Evolutionary conservation across 2,329 filamentous ascomycete species (phyloP).

Genomic region (Fusarium chlamydosporum): DNA sequence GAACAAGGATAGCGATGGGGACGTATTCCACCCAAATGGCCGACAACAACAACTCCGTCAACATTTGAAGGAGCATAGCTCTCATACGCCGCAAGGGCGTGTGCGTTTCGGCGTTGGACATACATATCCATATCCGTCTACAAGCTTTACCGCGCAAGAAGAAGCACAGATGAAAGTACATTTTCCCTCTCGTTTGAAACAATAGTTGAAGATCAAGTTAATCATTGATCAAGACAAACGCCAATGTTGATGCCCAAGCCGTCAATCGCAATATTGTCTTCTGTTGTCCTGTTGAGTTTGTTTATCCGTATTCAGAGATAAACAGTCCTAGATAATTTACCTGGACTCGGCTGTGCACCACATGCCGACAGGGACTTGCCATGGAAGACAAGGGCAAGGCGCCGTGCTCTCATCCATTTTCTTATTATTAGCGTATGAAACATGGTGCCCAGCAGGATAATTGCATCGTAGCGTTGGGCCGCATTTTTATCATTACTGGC

Average conservation of each 20-base stretch:
- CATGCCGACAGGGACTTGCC: conserved; percentile 45
- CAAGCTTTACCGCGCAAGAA: conserved; percentile 26
- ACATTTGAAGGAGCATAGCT: conserved; percentile 36
- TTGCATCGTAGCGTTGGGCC: conserved; percentile 48
- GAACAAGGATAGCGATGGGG: conserved; percentile 47
- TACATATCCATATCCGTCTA: conserved; percentile 27
- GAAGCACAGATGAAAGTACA: conserved; percentile 11
- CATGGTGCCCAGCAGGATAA: conserved; percentile 48
- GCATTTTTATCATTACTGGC: conserved; percentile 48
- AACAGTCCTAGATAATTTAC: conserved; percentile 47
- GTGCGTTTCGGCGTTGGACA: conserved; percentile 35
- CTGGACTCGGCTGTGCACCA: conserved; percentile 44
- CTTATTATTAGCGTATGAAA: conserved; percentile 50
- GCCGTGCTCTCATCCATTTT: conserved; percentile 35
- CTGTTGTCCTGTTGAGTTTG: conserved; percentile 25
- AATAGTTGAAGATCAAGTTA: conserved; percentile 18
- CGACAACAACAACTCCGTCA: conserved; percentile 42
- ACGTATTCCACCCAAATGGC: conserved; percentile 40
- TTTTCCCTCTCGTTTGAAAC: conserved; percentile 19
- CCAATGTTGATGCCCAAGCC: conserved; percentile 30
- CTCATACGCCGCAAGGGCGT: conserved; percentile 41
- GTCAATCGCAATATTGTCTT: conserved; percentile 21
- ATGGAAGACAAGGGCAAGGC: conserved; percentile 41
- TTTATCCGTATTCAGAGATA: conserved; percentile 39
- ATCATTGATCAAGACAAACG: conserved; percentile 20